These are phyloP conservation scores for Paraphaeosphaeria minitans DNA, from an alignment of 2,329 filamentous ascomycete species.

Conservation along the genomic window DNA sequence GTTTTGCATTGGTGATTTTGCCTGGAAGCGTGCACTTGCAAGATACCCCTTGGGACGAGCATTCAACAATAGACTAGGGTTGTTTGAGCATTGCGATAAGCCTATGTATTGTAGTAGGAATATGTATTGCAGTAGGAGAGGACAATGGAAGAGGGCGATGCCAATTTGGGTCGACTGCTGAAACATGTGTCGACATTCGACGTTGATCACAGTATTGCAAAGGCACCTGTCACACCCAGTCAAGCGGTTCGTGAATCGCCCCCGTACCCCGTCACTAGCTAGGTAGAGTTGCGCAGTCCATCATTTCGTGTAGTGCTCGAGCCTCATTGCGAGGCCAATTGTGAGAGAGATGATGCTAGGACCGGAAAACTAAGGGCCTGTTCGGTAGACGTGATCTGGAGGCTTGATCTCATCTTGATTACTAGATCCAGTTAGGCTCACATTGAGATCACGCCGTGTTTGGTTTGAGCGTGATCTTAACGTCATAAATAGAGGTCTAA, in stretches of 20 bases:
- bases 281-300: not conserved
- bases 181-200: not conserved
- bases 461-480: too few relatives aligned
- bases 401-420: too few relatives aligned
- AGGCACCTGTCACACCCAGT: not conserved
- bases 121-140: not conserved
- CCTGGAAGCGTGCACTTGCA: conserved; percentile 3
- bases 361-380: too few relatives aligned
- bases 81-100: not conserved
- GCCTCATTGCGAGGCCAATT: not conserved
- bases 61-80: not conserved
- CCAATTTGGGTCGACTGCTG: not conserved
- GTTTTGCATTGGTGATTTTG: not conserved
- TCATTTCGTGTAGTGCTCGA: not conserved
- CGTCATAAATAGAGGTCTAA: too few relatives aligned
- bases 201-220: not conserved
- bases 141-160: not conserved
- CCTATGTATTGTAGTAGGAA: not conserved
- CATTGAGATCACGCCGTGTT: too few relatives aligned
- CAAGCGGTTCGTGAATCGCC: not conserved
- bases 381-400: too few relatives aligned
- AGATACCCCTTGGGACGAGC: conserved; percentile 8
- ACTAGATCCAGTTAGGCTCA: too few relatives aligned
- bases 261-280: not conserved
- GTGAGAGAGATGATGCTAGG: not conserved